Conservation (phyloP, 2,329 filamentous ascomycete genomes). For the Sporothrix sp. region DNA sequence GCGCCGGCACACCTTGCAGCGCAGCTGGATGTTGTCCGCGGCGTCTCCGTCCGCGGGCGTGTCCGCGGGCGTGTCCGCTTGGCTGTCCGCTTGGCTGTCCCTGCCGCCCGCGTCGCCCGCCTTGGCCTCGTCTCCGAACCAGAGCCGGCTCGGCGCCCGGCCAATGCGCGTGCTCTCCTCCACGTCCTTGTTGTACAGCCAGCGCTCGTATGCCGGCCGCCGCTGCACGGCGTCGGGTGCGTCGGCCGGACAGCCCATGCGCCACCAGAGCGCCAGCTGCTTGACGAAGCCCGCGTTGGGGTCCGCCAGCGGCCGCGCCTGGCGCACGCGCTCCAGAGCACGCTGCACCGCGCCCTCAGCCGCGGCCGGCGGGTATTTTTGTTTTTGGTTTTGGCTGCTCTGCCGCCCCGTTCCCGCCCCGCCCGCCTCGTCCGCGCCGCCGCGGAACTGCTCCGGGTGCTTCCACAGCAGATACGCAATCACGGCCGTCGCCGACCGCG, state of each 20-base stretch:
- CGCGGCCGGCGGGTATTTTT: constrained; percentile 27
- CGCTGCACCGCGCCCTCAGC: constrained; percentile 39
- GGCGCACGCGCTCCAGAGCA: constrained; percentile 60
- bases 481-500: constrained; percentile 74
- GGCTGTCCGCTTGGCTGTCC: not conserved
- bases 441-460: constrained; percentile 43
- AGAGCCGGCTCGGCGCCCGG: constrained; percentile 70
- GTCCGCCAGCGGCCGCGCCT: constrained; percentile 67
- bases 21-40: constrained; percentile 47
- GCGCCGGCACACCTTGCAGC: constrained; percentile 85
- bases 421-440: constrained; percentile 13
- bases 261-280: constrained; percentile 77
- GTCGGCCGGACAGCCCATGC: constrained; percentile 67
- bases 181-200: constrained; percentile 46
- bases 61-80: not conserved
- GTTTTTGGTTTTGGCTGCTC: constrained; percentile 18
- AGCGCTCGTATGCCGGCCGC: constrained; percentile 71
- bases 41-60: constrained; percentile 11
- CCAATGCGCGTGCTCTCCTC: constrained; percentile 56
- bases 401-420: constrained; percentile 27
- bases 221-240: constrained; percentile 46
- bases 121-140: constrained; percentile 67
- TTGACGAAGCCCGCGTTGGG: constrained; percentile 88
- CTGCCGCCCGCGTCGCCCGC: constrained; percentile 12
- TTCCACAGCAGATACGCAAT: constrained; percentile 76